phyloP scores from a whole-genome alignment of 2,329 filamentous ascomycete genomes.

The Claviceps capensis region DNA sequence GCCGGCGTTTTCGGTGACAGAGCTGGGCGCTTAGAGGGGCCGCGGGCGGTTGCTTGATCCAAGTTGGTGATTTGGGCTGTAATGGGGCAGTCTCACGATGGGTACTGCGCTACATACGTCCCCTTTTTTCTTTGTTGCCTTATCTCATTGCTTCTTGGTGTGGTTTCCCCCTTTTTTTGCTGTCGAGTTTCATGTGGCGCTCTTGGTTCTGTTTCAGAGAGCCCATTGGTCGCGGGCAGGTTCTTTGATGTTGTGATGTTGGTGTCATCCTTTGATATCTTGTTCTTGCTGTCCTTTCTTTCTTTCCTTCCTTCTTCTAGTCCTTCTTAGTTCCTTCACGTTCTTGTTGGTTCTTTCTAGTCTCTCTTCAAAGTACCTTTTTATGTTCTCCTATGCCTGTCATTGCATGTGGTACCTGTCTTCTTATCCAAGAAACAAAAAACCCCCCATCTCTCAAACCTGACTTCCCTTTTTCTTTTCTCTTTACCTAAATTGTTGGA shows the following conservation, averaged over 20 bases:
- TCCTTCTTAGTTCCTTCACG: background rate
- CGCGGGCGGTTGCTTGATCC: no score
- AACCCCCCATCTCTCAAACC: no score
- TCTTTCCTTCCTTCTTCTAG: background rate
- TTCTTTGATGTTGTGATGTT: background rate
- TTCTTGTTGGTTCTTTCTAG: background rate
- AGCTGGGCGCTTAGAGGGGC: slow-evolving; percentile 19
- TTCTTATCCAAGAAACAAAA: no score
- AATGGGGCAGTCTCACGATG: no score
- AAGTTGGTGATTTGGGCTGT: no score
- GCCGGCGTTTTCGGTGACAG: slow-evolving; percentile 23
- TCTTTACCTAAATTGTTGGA: no score
- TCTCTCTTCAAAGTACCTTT: background rate
- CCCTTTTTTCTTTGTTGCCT: no score
- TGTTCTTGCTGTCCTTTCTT: background rate
- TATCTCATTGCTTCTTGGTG: background rate
- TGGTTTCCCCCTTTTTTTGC: background rate
- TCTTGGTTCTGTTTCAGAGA: background rate
- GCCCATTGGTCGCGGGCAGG: background rate
- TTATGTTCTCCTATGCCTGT: no score
- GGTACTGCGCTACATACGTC: no score
- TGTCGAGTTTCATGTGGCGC: background rate
- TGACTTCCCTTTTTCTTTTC: no score
- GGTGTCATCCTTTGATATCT: background rate
- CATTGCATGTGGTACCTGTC: no score